Base-by-base conservation (phyloP, 2,329 filamentous ascomycete species). In the Botryosphaeria dothidea region DNA sequence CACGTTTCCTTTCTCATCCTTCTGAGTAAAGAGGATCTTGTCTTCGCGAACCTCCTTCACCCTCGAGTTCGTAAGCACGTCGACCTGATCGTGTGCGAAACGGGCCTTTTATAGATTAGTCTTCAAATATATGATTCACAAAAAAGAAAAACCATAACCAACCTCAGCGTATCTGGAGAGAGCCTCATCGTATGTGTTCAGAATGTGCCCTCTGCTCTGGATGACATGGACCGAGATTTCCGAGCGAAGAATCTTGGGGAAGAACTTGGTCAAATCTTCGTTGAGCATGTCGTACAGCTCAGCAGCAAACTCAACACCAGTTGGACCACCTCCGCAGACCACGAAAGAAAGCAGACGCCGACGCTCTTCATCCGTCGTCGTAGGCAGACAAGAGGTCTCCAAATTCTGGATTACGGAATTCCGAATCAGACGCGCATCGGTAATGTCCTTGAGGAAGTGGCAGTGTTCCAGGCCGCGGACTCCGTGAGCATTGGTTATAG, bases 191-290 rank as follows among this genome's bases (percentile, higher is more conserved):
- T 99, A 99, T 0, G 95, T 99, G 81, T 99, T 99, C 31, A 99
- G 84, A 68, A 99, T 99, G 71, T 99, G 95, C 45, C 91, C 89
- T 66, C 95, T 88, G 72, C 92, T 96, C 75, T 99, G 95, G 67
- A 99, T 97, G 52, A 99, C 85, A 74, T 99, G 96, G 1, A 99
- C 94, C 0, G 95, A 98, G 56, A 99, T 96, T 76, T 99, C 93
- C 75, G 98, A 98, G 67, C 95, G 88, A n/a, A 99, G 80, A 31
- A 99, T 87, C 68, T 89, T 89, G 2, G 95, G 95, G 77, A 97
- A 99, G 71, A 91, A 88, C 61, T 85, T 83, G 48, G 89, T 89
- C 48, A 99, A 79, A 75, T 99, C 95, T 77, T 99, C 96, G 73
- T 99, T 99, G 17, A 99, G 84, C 77, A 99, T 89, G 77, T 99